A percentile compares a stretch with the other conserved stretches of the same genome.
phyloP scores from a whole-genome alignment of 768 basidiomycete genomes.

The Tricholoma sp. region DNA sequence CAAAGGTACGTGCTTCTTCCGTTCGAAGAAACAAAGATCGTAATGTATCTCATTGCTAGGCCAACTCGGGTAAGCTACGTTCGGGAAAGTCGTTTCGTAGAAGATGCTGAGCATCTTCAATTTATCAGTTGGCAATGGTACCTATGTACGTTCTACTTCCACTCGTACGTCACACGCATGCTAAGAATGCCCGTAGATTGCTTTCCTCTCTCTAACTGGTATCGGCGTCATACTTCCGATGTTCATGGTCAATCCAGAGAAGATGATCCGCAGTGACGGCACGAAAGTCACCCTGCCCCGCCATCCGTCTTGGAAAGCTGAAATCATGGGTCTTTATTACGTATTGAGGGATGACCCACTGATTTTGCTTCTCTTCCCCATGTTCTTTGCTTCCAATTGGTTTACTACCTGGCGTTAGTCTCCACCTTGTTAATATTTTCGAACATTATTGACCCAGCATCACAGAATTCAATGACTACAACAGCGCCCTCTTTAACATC shows the following conservation, averaged over 20 bases:
- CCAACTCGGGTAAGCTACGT: slow-evolving; percentile 32
- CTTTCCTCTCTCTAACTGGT: slow-evolving; percentile 68
- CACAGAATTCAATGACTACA: slow-evolving; percentile 74
- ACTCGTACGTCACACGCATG: not conserved
- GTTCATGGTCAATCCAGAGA: slow-evolving; percentile 65
- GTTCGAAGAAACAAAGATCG: not conserved
- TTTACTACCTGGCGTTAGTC: slow-evolving; percentile 80
- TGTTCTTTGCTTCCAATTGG: slow-evolving; percentile 84
- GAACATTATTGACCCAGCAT: slow-evolving; percentile 1
- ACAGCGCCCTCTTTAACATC: slow-evolving; percentile 74
- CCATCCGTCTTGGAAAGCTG: slow-evolving; percentile 77
- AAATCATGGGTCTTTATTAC: slow-evolving; percentile 63
- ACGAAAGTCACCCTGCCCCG: slow-evolving; percentile 56
- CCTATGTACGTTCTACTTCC: slow-evolving; percentile 50
- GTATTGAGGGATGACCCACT: slow-evolving; percentile 65
- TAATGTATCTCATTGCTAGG: slow-evolving; percentile 20
- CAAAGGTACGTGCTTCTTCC: slow-evolving; percentile 39
- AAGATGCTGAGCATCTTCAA: not conserved
- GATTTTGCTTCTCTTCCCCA: slow-evolving; percentile 75
- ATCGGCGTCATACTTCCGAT: slow-evolving; percentile 65
- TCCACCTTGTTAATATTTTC: not conserved
- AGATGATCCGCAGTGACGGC: slow-evolving; percentile 73
- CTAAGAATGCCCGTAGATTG: slow-evolving; percentile 45
- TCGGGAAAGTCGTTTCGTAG: not conserved
- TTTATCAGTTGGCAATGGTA: slow-evolving; percentile 58